A percentile compares a stretch with the other conserved stretches of the same genome.
These are phyloP conservation scores for Thalassiosira livingstoniorum DNA, from an alignment of 352 stramenopile genomes.

Conservation along the genomic window DNA sequence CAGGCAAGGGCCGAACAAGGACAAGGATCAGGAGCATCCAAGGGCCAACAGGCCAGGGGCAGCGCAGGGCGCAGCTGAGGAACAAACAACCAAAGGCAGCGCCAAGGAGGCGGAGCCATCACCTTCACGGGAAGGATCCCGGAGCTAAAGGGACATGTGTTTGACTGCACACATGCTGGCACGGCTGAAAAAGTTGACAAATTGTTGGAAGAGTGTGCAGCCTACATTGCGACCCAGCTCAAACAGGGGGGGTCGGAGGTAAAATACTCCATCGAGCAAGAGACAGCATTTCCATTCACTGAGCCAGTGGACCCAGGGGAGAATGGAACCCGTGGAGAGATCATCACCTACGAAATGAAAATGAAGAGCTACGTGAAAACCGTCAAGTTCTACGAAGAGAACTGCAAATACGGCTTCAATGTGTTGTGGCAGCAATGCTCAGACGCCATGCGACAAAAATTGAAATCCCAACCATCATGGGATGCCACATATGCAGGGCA, in stretches of 20 bases:
- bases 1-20: too few species aligned
- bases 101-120: too few species aligned
- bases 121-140: constrained; percentile 1
- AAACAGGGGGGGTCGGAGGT: neutral
- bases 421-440: neutral
- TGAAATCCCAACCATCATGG: neutral
- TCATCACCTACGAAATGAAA: neutral
- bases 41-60: too few species aligned
- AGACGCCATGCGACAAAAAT: neutral
- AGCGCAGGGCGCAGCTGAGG: too few species aligned
- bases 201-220: neutral
- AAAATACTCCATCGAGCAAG: neutral
- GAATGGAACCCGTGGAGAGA: neutral
- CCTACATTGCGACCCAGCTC: neutral
- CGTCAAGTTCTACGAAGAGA: neutral
- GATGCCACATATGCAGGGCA: neutral
- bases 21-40: too few species aligned
- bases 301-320: neutral
- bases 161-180: neutral
- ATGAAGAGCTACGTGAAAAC: neutral
- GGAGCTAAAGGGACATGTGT: neutral
- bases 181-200: neutral
- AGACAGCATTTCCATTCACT: neutral
- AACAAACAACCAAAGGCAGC: too few species aligned
- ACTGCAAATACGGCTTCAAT: neutral